phyloP scores from a whole-genome alignment of 257 asterid genomes.

The Rhazya stricta region DNA sequence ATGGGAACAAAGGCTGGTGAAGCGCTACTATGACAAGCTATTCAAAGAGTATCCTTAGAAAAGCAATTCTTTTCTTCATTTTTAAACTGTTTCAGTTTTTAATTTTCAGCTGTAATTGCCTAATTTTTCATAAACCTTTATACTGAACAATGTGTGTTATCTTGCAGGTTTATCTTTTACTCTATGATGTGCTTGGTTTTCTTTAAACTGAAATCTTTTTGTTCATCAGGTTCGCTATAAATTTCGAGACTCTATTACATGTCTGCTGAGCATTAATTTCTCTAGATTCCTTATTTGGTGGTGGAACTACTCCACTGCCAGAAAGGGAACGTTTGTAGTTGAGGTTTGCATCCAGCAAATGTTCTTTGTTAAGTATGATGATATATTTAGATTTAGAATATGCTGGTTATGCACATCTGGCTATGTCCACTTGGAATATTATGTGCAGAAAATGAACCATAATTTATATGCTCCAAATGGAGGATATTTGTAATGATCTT shows the following conservation, averaged over 20 bases:
- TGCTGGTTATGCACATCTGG: background rate
- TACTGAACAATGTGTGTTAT: background rate
- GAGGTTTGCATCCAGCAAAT: background rate
- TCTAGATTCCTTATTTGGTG: background rate
- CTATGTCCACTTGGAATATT: background rate
- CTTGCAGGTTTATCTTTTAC: background rate
- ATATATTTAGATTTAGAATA: background rate
- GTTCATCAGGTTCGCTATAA: background rate
- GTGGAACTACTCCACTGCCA: background rate
- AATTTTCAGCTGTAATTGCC: background rate
- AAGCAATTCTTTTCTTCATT: conserved; percentile 12
- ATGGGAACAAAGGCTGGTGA: conserved; percentile 96
- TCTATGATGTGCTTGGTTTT: background rate
- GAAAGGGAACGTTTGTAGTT: background rate
- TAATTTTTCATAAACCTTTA: background rate
- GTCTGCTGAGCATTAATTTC: background rate
- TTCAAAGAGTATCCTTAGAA: conserved; percentile 88
- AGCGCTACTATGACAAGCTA: conserved; percentile 94
- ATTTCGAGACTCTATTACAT: background rate
- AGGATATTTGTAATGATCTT: background rate
- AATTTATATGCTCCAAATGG: background rate
- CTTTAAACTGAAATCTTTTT: background rate
- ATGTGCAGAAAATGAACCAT: background rate
- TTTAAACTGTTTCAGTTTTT: conserved; percentile 1
- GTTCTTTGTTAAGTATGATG: background rate